These are phyloP conservation scores for Tinospora cordifolia DNA, from an alignment of 164 flowering plant species.

Conservation along the genomic window DNA sequence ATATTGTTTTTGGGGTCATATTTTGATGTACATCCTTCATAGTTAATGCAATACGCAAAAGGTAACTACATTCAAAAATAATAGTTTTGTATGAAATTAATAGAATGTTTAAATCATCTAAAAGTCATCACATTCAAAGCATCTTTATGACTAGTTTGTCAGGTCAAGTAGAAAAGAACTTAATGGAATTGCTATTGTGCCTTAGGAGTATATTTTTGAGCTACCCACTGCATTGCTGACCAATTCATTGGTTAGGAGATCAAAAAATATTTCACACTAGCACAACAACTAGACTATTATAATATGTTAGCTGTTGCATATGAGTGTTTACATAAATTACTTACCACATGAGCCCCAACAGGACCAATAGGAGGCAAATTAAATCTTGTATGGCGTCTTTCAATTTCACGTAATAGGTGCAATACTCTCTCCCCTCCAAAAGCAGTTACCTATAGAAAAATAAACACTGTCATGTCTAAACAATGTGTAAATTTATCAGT, in stretches of 20 bases:
- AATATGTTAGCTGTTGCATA: neutral
- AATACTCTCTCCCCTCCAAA: slow-evolving; percentile 87
- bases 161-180: too few relatives aligned
- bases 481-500: neutral
- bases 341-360: slow-evolving; percentile 83
- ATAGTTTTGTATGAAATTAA: neutral
- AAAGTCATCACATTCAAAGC: neutral
- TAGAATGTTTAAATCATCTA: neutral
- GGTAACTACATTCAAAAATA: neutral
- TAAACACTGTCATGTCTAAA: neutral
- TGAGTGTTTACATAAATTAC: slow-evolving; percentile 9
- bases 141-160: neutral
- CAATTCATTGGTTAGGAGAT: too few relatives aligned
- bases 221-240: neutral
- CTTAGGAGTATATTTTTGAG: neutral
- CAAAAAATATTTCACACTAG: neutral
- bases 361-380: slow-evolving; percentile 88
- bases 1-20: too few relatives aligned
- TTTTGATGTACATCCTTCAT: too few relatives aligned
- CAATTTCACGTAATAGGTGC: slow-evolving; percentile 56
- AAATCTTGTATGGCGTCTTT: slow-evolving; percentile 51
- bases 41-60: too few relatives aligned
- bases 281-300: neutral
- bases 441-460: slow-evolving; percentile 65
- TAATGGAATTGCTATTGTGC: too few relatives aligned